Conservation (phyloP, 345 rosid species). For the Cochlearia excelsa region DNA sequence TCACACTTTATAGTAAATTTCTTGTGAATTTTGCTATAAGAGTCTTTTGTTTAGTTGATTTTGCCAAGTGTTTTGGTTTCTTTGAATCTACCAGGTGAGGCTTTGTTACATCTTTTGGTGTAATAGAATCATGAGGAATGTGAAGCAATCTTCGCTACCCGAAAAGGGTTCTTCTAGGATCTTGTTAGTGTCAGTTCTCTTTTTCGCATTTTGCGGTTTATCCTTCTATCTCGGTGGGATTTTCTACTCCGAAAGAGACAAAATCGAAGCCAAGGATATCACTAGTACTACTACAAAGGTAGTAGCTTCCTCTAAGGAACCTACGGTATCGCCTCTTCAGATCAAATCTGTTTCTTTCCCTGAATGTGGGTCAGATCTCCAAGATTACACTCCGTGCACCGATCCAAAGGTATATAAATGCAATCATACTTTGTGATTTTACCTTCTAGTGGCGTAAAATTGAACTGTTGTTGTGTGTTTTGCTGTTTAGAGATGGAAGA, state of each 20-base stretch:
- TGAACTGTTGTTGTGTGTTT: constrained; percentile 12
- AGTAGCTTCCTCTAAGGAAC: constrained; percentile 49
- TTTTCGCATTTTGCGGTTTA: constrained; percentile 64
- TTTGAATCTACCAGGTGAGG: constrained; percentile 22
- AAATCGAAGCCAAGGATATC: constrained; percentile 42
- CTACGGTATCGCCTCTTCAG: constrained; percentile 48
- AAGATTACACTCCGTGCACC: constrained; percentile 97
- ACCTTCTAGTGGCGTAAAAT: not conserved
- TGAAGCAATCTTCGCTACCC: constrained; percentile 47
- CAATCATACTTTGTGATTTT: not conserved
- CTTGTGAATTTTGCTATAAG: not conserved
- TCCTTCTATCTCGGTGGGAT: constrained; percentile 92
- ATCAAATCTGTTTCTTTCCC: constrained; percentile 60
- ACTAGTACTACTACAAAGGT: constrained; percentile 32
- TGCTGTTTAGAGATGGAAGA: constrained; percentile 75
- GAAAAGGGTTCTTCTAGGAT: constrained; percentile 53
- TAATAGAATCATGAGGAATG: constrained; percentile 58
- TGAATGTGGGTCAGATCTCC: constrained; percentile 68
- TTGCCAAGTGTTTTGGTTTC: not conserved
- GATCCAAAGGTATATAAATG: constrained; percentile 70
- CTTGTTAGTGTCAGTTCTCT: constrained; percentile 46
- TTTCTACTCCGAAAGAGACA: constrained; percentile 61
- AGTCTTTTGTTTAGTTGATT: constrained; percentile 5
- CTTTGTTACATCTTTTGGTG: constrained; percentile 11
- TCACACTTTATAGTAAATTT: not conserved